A percentile compares a stretch with the other conserved stretches of the same genome.
phyloP scores from a whole-genome alignment of 2,329 filamentous ascomycete genomes.

The Cercospora janseana region DNA sequence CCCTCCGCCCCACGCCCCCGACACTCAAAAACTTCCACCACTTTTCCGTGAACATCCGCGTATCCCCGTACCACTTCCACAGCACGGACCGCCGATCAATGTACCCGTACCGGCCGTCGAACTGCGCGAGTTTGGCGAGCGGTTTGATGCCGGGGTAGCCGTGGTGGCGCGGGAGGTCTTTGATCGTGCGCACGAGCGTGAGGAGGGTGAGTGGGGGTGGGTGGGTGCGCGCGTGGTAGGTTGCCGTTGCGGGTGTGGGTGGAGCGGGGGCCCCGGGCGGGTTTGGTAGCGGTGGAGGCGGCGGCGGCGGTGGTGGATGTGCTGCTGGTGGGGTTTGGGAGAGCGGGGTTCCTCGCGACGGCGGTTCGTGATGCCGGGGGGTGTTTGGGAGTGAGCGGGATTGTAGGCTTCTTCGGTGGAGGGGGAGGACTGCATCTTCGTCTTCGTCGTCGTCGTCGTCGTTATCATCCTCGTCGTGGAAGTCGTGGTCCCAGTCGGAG shows the following conservation, averaged over 20 bases:
- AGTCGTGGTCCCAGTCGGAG: neutral
- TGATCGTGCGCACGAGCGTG: neutral
- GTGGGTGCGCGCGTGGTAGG: neutral
- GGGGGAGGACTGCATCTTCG: neutral
- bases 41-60: slow-evolving; percentile 15
- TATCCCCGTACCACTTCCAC: slow-evolving; percentile 17
- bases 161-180: neutral
- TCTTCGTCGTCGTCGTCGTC: neutral
- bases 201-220: neutral
- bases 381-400: neutral
- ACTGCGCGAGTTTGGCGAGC: neutral
- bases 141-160: slow-evolving; percentile 2
- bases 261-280: neutral
- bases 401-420: too few species aligned
- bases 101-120: slow-evolving; percentile 3
- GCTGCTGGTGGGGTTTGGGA: neutral
- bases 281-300: too few species aligned
- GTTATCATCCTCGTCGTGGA: neutral
- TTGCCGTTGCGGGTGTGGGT: neutral
- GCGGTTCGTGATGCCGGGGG: neutral
- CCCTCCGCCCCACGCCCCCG: neutral
- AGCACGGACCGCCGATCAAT: slow-evolving; percentile 4
- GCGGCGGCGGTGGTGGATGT: too few species aligned
- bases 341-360: neutral
- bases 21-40: slow-evolving; percentile 16